These are phyloP conservation scores for Cymbidium sinense DNA, from an alignment of 106 monocot genomes.

Conservation along the genomic window DNA sequence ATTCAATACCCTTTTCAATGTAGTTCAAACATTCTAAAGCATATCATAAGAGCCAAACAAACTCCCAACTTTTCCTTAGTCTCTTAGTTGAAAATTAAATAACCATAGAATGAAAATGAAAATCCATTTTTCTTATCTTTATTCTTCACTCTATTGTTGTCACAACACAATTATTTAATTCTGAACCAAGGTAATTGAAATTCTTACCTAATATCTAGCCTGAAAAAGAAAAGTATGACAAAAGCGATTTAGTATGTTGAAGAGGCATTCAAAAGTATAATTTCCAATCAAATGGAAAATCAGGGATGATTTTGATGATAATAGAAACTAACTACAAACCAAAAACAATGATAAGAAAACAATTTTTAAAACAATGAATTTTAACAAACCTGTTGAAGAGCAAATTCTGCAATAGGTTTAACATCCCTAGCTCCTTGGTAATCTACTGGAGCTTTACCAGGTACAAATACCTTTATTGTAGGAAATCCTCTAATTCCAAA, in stretches of 20 bases:
- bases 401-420: constrained; percentile 95
- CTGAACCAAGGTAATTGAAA: not conserved
- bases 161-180: not conserved
- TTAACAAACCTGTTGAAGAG: constrained; percentile 65
- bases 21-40: not conserved
- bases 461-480: constrained; percentile 83
- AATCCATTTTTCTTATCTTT: not conserved
- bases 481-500: constrained; percentile 95
- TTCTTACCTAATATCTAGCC: not conserved
- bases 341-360: not conserved
- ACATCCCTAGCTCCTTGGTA: constrained; percentile 96
- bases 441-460: constrained; percentile 93
- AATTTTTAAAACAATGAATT: not conserved
- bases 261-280: not conserved
- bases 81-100: not conserved
- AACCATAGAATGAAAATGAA: not conserved
- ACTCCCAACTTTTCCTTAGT: not conserved
- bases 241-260: not conserved
- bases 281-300: not conserved
- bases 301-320: not conserved
- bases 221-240: not conserved
- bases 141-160: not conserved
- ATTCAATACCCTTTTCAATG: not conserved
- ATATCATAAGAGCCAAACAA: not conserved
- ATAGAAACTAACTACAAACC: not conserved